Base-by-base conservation (phyloP, 306 rosid genomes). In the Sindora glabra region DNA sequence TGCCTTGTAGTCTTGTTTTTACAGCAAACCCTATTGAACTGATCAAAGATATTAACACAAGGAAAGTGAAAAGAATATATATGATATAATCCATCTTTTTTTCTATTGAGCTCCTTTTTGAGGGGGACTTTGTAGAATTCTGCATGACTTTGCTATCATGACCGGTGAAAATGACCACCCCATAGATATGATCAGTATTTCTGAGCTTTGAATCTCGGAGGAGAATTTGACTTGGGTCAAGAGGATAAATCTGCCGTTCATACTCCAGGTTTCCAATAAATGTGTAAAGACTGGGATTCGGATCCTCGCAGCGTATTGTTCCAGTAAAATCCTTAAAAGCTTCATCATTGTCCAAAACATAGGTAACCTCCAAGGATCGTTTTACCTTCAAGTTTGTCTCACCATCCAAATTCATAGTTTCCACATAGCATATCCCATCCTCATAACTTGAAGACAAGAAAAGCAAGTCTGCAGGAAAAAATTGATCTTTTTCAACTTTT, bases 61-160 rank as follows among this genome's bases (percentile, higher is more conserved):
- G 99, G 69, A 94, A 76, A 45, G 85, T 74, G 75, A 94, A 94
- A 53, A 89, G 95, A 42, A 86, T 67, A 72, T 94, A 94, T 68
- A 94, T 94, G 64, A 89, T 80, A 56, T 80, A 66, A 65, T 94
- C 99, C 99, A 94, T 94, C 79, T 89, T 89, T 72, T 69, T 82
- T 62, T 94, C 99, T 68, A 94, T 72, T 41, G 75, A 72, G 75
- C 99, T 94, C 77, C 99, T 72, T 84, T 94, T 94, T 11, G 97
- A 89, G 77, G 97, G 99, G 42, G 97, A 94, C 58, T 71, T 80
- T 40, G 97, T 94, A 12, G 95, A 73, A 70, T 94, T 94, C 71
- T 89, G 97, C 99, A 94, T 89, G 69, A 94, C 97, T 78, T 94
- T 94, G 80, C 94, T 94, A 69, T 94, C 99, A 50, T 89, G 99